A percentile compares a stretch with the other conserved stretches of the same genome.
Conservation (phyloP, 495 filamentous ascomycete species). For the Evernia prunastri region DNA sequence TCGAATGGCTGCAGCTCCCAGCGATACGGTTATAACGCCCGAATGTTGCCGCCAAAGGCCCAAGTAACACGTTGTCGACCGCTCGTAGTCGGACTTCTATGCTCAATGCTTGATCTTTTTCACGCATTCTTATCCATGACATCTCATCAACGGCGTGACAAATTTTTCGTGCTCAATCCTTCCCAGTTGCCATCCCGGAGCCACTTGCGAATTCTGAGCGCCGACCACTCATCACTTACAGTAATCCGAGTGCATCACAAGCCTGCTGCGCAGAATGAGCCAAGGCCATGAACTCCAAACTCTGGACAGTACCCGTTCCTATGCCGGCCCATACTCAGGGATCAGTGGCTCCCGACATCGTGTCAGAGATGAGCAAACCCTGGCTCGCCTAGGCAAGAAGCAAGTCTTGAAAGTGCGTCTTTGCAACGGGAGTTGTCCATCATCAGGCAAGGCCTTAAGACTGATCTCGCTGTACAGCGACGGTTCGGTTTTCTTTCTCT, state of each 20-base stretch:
- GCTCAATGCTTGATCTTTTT: background rate
- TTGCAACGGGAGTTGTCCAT: constrained; percentile 9
- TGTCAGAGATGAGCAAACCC: constrained; percentile 34
- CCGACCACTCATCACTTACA: background rate
- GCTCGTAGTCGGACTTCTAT: background rate
- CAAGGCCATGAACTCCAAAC: constrained; percentile 13
- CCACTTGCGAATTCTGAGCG: background rate
- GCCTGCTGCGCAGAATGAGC: background rate
- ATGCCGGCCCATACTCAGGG: constrained; percentile 3
- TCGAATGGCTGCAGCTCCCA: background rate
- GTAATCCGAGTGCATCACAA: background rate
- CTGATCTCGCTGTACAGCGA: constrained; percentile 23
- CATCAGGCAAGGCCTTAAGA: background rate
- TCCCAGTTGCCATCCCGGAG: background rate
- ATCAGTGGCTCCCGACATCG: constrained; percentile 21
- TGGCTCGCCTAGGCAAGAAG: constrained; percentile 37
- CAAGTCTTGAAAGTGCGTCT: constrained; percentile 34
- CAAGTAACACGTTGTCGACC: background rate
- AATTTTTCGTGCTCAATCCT: background rate
- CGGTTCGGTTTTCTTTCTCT: constrained; percentile 37
- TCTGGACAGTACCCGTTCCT: constrained; percentile 2
- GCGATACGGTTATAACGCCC: background rate
- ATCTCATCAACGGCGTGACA: background rate
- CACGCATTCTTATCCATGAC: background rate
- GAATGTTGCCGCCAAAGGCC: background rate